These are phyloP conservation scores for Vicia faba DNA, from an alignment of 306 rosid species.

Conservation along the genomic window DNA sequence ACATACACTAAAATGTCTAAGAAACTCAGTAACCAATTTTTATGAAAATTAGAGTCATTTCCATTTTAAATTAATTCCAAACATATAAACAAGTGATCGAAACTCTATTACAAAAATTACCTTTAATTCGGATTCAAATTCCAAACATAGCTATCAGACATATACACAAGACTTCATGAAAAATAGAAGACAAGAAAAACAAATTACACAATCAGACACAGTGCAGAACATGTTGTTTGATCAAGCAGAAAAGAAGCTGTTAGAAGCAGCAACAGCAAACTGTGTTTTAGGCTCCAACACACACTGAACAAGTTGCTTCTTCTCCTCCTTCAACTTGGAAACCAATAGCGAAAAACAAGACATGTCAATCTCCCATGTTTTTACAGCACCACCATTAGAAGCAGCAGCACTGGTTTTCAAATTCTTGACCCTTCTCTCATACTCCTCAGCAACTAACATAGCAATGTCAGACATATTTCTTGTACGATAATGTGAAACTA, in stretches of 20 bases:
- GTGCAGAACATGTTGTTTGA: background rate
- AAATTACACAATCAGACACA: background rate
- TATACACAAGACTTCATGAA: background rate
- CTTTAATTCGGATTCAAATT: no score
- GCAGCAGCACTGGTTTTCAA: slow-evolving; percentile 29
- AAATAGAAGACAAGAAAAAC: background rate
- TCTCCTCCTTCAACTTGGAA: slow-evolving; percentile 43
- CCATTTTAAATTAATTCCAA: no score
- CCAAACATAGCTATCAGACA: no score
- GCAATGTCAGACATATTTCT: slow-evolving; percentile 79
- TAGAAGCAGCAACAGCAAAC: slow-evolving; percentile 64
- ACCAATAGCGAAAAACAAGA: slow-evolving; percentile 41
- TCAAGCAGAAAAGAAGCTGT: slow-evolving; percentile 84
- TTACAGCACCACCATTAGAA: background rate
- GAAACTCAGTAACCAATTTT: no score
- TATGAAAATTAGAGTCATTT: no score
- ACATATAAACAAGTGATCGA: background rate
- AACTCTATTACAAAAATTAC: background rate
- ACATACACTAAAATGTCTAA: no score
- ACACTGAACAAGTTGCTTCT: slow-evolving; percentile 40
- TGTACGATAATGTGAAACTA: background rate
- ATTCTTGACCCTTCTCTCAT: slow-evolving; percentile 64
- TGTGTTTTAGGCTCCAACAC: slow-evolving; percentile 62
- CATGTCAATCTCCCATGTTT: slow-evolving; percentile 16
- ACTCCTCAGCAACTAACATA: slow-evolving; percentile 81